Evolutionary conservation across 2,329 filamentous ascomycete species (phyloP), one percentile per base, ranked within the genome.

Genomic region (Hypoxylon sp.): DNA sequence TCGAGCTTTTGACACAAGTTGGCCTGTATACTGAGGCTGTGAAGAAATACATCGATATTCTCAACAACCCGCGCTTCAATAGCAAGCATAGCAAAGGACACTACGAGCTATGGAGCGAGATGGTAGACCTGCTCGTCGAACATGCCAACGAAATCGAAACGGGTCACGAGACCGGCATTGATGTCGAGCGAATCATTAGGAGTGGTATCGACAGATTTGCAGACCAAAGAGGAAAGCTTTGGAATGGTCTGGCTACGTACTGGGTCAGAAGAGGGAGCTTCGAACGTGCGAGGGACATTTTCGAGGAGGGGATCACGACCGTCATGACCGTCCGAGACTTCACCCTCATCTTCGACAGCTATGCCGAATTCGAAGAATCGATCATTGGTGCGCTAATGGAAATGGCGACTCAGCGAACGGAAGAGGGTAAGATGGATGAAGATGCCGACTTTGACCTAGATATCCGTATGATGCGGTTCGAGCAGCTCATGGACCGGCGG

Each of bases 251-350:
- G 57, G 96, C 96, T 48, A 96, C 95, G 2, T 99, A 98, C 81
- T 98, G 95, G 94, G 97, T 97, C 78, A 93, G 94, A 66, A 90
- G 91, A 78, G 95, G 95, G 49, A 94, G 92, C 77, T 98, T 98
- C 77, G 97, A 98, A 82, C 91, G 91, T 68, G 95, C 96, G 13
- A 87, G 97, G 72, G 96, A 99, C 79, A 87, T 97, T 2, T 98
- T 97, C 73, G 96, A 99, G 81, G 95, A 98, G 80, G 97, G 93
- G 49, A 93, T 98, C 72, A 97, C 94, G 10, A 98, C 95, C 1
- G 97, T 98, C 70, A 98, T 98, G 95, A 99, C 96, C 1, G 95
- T 99, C 49, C 91, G 96, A 62, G 96, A 99, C 81, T 99, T 99
- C 77, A 97, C 95, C 0, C 88, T 98, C 61, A 91, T 98, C 50